These are phyloP conservation scores for Abelmoschus esculentus DNA, from an alignment of 345 rosid species.

Conservation along the genomic window DNA sequence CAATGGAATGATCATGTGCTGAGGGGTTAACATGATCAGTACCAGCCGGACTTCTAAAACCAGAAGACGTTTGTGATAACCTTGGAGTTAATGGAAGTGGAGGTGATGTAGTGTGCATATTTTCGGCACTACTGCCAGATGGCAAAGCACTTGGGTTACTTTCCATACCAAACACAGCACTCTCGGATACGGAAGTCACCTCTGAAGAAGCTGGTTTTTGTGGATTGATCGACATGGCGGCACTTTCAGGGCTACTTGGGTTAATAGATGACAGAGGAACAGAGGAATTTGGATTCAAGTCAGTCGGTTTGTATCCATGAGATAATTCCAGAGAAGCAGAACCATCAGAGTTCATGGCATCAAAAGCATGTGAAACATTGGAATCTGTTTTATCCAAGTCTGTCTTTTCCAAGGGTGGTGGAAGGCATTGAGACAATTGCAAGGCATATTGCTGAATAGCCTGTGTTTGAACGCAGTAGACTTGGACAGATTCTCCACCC, in stretches of 20 bases:
- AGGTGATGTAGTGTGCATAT: conserved; percentile 25
- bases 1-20: conserved; percentile 29
- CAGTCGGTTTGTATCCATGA: conserved; percentile 27
- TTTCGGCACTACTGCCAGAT: conserved; percentile 32
- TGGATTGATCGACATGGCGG: conserved; percentile 18
- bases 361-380: conserved; percentile 25
- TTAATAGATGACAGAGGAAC: conserved; percentile 14
- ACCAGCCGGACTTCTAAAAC: conserved; percentile 29
- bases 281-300: conserved; percentile 18
- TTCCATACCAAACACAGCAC: conserved; percentile 23
- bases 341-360: conserved; percentile 23
- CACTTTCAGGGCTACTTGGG: conserved; percentile 22
- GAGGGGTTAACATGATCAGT: conserved; percentile 35
- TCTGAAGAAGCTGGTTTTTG: conserved; percentile 35
- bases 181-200: conserved; percentile 24
- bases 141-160: conserved; percentile 25
- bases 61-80: conserved; percentile 35
- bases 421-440: conserved; percentile 60
- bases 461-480: conserved; percentile 67
- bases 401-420: conserved; percentile 40
- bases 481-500: conserved; percentile 56
- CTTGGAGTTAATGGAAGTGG: conserved; percentile 38
- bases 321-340: conserved; percentile 25
- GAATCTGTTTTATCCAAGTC: conserved; percentile 50
- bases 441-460: conserved; percentile 77